Evolutionary conservation across 2,329 filamentous ascomycete genomes (phyloP).

Genomic region (Diaporthe citriasiana): DNA sequence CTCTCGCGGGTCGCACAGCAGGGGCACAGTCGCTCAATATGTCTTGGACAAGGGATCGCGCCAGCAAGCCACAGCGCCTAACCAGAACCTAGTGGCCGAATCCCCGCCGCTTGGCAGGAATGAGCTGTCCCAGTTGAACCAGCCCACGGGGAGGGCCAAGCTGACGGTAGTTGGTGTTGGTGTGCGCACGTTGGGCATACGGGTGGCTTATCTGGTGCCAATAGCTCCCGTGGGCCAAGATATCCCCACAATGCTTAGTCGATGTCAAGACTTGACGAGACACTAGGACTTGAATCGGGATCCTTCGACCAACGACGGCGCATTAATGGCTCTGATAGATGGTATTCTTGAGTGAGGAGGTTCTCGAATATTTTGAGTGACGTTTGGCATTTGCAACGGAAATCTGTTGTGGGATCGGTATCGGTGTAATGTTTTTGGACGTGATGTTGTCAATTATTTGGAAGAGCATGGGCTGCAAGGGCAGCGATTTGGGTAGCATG

Average conservation of each 20-base stretch:
- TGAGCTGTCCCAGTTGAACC: conserved; percentile 14
- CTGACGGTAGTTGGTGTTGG: conserved; percentile 29
- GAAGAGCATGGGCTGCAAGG: not conserved
- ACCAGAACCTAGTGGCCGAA: conserved; percentile 6
- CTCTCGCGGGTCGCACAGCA: conserved; percentile 9
- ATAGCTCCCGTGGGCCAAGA: conserved; percentile 31
- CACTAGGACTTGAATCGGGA: not conserved
- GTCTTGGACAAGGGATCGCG: conserved; percentile 14
- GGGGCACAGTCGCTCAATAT: conserved; percentile 4
- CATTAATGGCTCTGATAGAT: not conserved
- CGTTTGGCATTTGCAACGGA: not conserved
- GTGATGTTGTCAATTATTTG: no score
- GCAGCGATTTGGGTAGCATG: not conserved
- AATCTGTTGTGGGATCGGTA: not conserved
- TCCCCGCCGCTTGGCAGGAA: conserved; percentile 29
- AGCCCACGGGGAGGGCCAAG: conserved; percentile 17
- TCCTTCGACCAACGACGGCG: conserved; percentile 5
- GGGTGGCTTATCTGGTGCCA: conserved; percentile 31
- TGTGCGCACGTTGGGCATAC: not conserved
- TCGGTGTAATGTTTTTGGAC: not conserved
- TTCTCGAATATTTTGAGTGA: not conserved
- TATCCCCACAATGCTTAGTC: conserved; percentile 34
- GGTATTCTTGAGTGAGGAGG: not conserved
- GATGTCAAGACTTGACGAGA: conserved; percentile 13
- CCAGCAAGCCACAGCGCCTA: conserved; percentile 16